These are phyloP conservation scores for Ajuga reptans DNA, from an alignment of 305 asterid species.

Conservation along the genomic window DNA sequence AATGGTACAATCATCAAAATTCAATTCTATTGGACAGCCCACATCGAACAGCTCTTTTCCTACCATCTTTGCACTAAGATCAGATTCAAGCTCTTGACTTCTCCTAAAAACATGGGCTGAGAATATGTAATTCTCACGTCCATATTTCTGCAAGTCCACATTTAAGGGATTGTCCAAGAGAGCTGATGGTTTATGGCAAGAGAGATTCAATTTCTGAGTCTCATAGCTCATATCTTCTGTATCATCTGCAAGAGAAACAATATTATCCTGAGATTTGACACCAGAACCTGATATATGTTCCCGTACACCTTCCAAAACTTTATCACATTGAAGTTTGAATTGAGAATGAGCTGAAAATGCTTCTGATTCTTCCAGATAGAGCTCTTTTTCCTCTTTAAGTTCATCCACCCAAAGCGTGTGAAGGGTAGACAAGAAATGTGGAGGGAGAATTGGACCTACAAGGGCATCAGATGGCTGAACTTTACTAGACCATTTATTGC, in stretches of 20 bases:
- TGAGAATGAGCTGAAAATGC: constrained; percentile 38
- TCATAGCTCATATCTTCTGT: constrained; percentile 25
- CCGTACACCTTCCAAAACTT: constrained; percentile 37
- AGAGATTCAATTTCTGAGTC: constrained; percentile 22
- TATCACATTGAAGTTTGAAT: constrained; percentile 38
- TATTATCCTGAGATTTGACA: constrained; percentile 23
- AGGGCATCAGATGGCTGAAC: constrained; percentile 31
- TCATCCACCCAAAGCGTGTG: constrained; percentile 29
- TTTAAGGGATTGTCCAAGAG: constrained; percentile 22
- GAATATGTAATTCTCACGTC: constrained; percentile 23
- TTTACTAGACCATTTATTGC: constrained; percentile 43
- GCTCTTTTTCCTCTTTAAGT: constrained; percentile 25
- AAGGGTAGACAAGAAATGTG: constrained; percentile 50
- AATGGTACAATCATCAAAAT: constrained; percentile 27
- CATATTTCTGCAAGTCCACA: constrained; percentile 18
- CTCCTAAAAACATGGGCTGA: constrained; percentile 39
- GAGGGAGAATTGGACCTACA: constrained; percentile 48
- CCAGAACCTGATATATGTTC: constrained; percentile 28
- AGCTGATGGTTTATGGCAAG: constrained; percentile 38
- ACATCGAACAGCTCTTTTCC: constrained; percentile 43
- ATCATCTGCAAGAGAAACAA: constrained; percentile 57
- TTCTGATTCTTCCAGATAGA: constrained; percentile 29
- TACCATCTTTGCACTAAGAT: constrained; percentile 28
- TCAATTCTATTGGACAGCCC: constrained; percentile 52
- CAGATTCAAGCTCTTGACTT: constrained; percentile 23